Base-by-base conservation (phyloP, 768 basidiomycete genomes). In the Rhizopogon vinicolor region DNA sequence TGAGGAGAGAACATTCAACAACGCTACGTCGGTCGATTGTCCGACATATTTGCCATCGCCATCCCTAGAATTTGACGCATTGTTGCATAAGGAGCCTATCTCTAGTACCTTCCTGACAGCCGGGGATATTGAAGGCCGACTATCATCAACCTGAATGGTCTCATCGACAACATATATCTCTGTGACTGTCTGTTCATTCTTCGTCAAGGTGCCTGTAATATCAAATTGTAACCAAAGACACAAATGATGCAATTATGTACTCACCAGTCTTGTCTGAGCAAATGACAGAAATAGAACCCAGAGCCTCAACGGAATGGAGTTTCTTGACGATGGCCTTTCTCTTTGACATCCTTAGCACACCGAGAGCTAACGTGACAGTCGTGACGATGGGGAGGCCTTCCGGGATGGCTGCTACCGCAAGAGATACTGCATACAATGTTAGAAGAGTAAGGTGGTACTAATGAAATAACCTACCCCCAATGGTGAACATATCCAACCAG, bases 401-500 rank as follows among this genome's bases (percentile, higher is more conserved):
- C 0, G 95, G 95, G 59, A 98, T 98, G 43, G 95, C 95, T 53
- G 95, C 95, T n/a, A 98, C 95, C 31, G 95, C 95, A 58, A 98
- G 82, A 1, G 95, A 98, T 3, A 98, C 95, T 97, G 54, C 41
- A 46, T 52, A 54, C 67, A 62, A 58, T 57, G 19, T 31, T 53
- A 60, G 51, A 61, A 8, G 4, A 51, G 12, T 55, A 13, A 22
- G 33, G 40, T 5, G 4, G 28, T 14, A 25, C 19, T 3, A 35
- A 31, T 16, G 43, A 25, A 18, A 45, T 41, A 35, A 69, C 84
- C 52, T 63, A 95, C 94, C 94, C 76, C 95, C 95, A 58, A 98
- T 98, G 8, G 95, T 98, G 67, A 98, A 98, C 96, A 98, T 98
- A 45, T 96, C 95, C 10, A 98, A 74, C 95, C 93, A 97, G 9